Evolutionary conservation across 129 eudicot genomes (phyloP), one percentile per base, ranked within the genome.

Genomic region (Silybum marianum): DNA sequence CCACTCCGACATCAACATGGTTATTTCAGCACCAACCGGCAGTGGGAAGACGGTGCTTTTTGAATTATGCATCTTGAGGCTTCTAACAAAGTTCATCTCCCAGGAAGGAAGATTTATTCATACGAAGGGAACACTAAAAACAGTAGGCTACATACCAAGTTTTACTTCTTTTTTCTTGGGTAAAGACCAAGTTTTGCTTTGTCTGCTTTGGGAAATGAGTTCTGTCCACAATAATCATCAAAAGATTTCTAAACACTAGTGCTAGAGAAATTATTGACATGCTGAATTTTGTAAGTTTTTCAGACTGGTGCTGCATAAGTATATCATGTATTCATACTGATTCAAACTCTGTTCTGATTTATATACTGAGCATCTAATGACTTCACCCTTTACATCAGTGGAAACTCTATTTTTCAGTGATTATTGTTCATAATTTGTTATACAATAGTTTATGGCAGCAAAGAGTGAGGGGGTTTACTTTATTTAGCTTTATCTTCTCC

Each of bases 11-110:
- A 79, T 90, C 26, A 96, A 96, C 87, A 96, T 96, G 99, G 98
- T 96, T 78, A 88, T 96, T 60, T 96, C 99, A 36, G 99, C 99
- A 77, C 99, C 98, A 73, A 96, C 99, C 48, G 99, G 99, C 79
- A 96, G 99, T 86, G 99, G 99, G 40, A 96, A 96, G 84, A 96
- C 99, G n/a, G 99, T 93, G 82, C 95, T 96, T 51, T 96, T 96
- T 86, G 99, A 96, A 88, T 83, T 96, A 85, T 96, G 94, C 88
- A 93, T 93, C 82, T 85, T 96, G 86, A 90, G 99, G 90, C 92
- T 93, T 82, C 86, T 96, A 62, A 91, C 99, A 36, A 96, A 90
- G 91, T 90, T 86, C 80, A 85, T 96, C 78, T 84, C 95, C 54
- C 76, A 81, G 40, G 95, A 93, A 72, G 99, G 96, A 81, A 88